Percentiles rank a stretch among this genome's conserved stretches.
phyloP scores from a whole-genome alignment of 257 asterid genomes.

The Jaltomata sinuosa region DNA sequence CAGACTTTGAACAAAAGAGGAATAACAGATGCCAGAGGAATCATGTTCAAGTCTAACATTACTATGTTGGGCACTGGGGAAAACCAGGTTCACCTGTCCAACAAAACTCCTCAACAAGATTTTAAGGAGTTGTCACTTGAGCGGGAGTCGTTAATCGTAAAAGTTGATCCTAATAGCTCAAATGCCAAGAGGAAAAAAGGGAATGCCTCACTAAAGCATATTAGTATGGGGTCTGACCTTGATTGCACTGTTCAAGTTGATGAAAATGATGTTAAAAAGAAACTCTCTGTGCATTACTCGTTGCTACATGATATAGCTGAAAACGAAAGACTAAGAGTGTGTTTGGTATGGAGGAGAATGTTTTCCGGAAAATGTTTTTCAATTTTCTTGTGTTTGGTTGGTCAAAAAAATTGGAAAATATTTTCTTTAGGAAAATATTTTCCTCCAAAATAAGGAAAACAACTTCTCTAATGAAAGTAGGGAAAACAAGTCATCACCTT shows the following conservation, averaged over 20 bases:
- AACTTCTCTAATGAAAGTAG: too few species aligned
- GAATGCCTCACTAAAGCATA: conserved; percentile 5
- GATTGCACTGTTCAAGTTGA: conserved; percentile 16
- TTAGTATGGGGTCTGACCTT: conserved; percentile 9
- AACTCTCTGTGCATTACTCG: conserved; percentile 47
- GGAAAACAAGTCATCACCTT: too few species aligned
- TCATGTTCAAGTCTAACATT: too few species aligned
- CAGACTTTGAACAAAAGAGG: too few species aligned
- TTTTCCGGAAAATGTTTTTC: too few species aligned
- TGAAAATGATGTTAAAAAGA: conserved; percentile 42
- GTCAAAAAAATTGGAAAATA: too few species aligned
- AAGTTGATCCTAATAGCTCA: conserved; percentile 18
- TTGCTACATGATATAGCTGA: conserved; percentile 58
- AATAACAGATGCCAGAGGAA: too few species aligned
- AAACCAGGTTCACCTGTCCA: conserved; percentile 52
- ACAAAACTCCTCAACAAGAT: conserved; percentile 75
- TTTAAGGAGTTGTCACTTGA: conserved; percentile 40
- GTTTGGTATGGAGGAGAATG: too few species aligned
- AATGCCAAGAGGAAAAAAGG: conserved; percentile 34
- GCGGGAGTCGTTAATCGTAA: conserved; percentile 27
- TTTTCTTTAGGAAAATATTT: too few species aligned
- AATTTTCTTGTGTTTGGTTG: too few species aligned
- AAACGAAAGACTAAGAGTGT: conserved; percentile 56
- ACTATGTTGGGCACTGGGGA: conserved; percentile 48
- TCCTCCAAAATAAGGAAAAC: too few species aligned